phyloP scores from a whole-genome alignment of 768 basidiomycete genomes.

The Amyloporia xantha region DNA sequence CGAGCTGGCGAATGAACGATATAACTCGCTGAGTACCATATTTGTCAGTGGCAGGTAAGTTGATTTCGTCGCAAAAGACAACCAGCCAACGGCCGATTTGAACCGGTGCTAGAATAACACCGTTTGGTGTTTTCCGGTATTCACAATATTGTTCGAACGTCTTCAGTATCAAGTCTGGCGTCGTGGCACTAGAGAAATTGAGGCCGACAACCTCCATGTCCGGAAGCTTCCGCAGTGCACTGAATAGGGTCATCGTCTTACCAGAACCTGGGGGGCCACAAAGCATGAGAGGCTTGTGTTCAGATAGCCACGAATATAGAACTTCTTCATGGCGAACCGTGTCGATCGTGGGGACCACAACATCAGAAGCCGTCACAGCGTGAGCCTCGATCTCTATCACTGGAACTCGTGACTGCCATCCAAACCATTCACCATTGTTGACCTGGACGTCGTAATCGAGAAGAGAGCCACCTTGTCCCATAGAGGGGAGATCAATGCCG shows the following conservation, averaged over 20 bases:
- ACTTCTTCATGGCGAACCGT: conserved; percentile 99
- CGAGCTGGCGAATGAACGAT: conserved; percentile 94
- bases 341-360: conserved; percentile 97
- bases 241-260: conserved; percentile 99
- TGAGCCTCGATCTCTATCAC: conserved; percentile 96
- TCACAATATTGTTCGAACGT: conserved; percentile 99
- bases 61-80: conserved; percentile 99
- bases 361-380: conserved; percentile 89
- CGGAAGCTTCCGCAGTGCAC: conserved; percentile 92
- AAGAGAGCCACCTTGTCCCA: conserved; percentile 71
- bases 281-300: conserved; percentile 96
- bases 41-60: conserved; percentile 92
- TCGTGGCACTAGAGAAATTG: conserved; percentile 98
- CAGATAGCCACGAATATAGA: conserved; percentile 96
- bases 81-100: conserved; percentile 98
- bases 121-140: conserved; percentile 96
- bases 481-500: conserved; percentile 81
- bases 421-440: conserved; percentile 75
- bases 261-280: conserved; percentile 99
- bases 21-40: conserved; percentile 99
- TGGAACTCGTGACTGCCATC: conserved; percentile 91
- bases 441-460: conserved; percentile 96
- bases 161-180: conserved; percentile 95
- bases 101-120: conserved; percentile 88
- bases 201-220: conserved; percentile 99